These are phyloP conservation scores for Micractinium conductrix DNA, from an alignment of 139 green algal species.

Conservation along the genomic window DNA sequence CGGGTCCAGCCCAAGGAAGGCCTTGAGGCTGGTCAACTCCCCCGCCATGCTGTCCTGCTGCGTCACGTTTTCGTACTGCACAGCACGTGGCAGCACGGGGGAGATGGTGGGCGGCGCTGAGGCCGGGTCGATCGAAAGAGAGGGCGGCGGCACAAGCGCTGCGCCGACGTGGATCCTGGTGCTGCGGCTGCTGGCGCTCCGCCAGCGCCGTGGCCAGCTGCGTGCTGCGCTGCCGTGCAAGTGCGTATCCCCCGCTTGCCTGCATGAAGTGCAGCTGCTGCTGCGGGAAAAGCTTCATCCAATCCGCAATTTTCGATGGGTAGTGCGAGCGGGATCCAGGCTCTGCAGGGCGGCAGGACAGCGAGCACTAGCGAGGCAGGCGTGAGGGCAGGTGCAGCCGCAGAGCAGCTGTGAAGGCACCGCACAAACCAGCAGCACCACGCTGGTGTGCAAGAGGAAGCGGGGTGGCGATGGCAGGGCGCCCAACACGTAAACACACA, in stretches of 20 bases:
- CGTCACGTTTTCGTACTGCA: slow-evolving; percentile 15
- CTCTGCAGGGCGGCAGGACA: neutral
- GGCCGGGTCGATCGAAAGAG: too few relatives aligned
- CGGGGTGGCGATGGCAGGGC: too few relatives aligned
- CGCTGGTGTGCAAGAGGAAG: too few relatives aligned
- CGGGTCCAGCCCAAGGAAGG: slow-evolving; percentile 11
- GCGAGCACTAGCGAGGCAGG: too few relatives aligned
- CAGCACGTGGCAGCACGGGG: too few relatives aligned
- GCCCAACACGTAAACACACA: too few relatives aligned
- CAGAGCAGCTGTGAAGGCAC: neutral
- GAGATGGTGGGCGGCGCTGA: too few relatives aligned
- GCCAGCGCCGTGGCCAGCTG: too few relatives aligned
- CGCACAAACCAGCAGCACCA: too few relatives aligned
- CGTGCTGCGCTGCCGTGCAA: neutral
- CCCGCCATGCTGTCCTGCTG: neutral
- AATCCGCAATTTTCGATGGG: neutral
- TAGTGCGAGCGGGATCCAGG: neutral
- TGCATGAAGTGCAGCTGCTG: slow-evolving; percentile 1
- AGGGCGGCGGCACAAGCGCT: too few relatives aligned
- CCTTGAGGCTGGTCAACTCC: neutral
- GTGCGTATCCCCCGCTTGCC: neutral
- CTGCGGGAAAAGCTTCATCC: neutral
- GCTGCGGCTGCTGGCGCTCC: too few relatives aligned
- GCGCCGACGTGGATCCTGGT: too few relatives aligned
- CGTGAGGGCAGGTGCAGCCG: neutral